Base-by-base conservation (phyloP, 2,329 filamentous ascomycete genomes). In the Pyrenochaeta sp. region DNA sequence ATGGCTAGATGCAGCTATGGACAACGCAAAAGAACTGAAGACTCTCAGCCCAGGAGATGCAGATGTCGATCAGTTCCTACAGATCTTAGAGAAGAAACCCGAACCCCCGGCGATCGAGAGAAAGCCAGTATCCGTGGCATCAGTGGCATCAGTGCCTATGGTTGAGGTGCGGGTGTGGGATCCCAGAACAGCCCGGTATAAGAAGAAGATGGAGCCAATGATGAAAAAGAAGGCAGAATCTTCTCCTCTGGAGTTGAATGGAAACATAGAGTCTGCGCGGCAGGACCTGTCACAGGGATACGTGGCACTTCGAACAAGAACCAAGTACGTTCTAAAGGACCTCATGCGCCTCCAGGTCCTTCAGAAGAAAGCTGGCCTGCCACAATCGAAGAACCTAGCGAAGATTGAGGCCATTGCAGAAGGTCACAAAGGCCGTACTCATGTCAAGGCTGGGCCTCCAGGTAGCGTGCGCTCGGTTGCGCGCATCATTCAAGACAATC, bases 1-100 rank as follows among this genome's bases (percentile, higher is more conserved):
- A 17, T 69, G 66, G 66, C 48, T 67, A 7, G 63, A 68, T n/a
- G 64, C 65, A 19, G 67, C 66, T 7, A 48, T 48, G 7, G 65
- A 70, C 13, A 56, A 61, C 20, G 52, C 59, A 10, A 60, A 58
- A 14, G 60, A 63, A 20, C 51, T 69, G 32, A 60, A 56, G 42
- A 48, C 19, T 11, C 27, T 59, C 10, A 44, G 42, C 21, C 64
- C 64, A 7, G 26, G 26, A 10, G 63, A 68, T 41, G 2, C 35
- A 3, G 66, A 69, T 13, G 59, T 68, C n/a, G 26, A 23, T 7
- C 37, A 34, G 8, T 62, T 61, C 21, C 17, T 63, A 5, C 32
- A 32, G 9, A 35, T 61, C 9, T 45, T 69, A 1, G 39, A 58
- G 22, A 63, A 60, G 49, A 55, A 58, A 30, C 44, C 63, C 7